phyloP scores from a whole-genome alignment of 345 rosid species.

The Eucalyptus sp. region DNA sequence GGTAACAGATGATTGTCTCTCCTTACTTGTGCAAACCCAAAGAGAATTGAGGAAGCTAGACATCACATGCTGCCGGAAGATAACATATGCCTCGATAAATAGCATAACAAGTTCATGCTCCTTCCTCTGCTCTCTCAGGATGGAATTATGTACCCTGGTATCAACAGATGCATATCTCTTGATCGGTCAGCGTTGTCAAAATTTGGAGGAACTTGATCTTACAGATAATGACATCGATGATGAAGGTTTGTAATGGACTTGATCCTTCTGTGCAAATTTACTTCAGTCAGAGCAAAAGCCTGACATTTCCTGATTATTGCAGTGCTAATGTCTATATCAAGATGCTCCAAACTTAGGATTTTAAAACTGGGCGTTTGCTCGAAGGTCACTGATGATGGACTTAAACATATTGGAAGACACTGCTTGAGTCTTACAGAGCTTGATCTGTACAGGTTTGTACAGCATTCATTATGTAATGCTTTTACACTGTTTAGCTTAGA shows the following conservation, averaged over 20 bases:
- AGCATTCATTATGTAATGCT: background rate
- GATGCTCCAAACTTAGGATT: slow-evolving; percentile 35
- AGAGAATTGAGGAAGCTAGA: slow-evolving; percentile 51
- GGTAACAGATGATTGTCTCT: slow-evolving; percentile 58
- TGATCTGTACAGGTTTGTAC: slow-evolving; percentile 47
- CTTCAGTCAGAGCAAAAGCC: background rate
- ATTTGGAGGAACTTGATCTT: slow-evolving; percentile 63
- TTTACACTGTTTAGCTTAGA: background rate
- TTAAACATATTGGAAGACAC: slow-evolving; percentile 27
- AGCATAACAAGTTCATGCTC: slow-evolving; percentile 33
- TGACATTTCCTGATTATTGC: background rate
- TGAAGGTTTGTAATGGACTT: slow-evolving; percentile 27
- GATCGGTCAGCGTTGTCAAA: slow-evolving; percentile 39
- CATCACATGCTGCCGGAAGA: slow-evolving; percentile 57
- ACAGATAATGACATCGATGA: slow-evolving; percentile 71
- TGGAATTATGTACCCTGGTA: slow-evolving; percentile 58
- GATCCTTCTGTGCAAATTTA: background rate
- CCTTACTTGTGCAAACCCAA: slow-evolving; percentile 27
- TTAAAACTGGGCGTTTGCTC: slow-evolving; percentile 56
- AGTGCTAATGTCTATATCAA: slow-evolving; percentile 44
- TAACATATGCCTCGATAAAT: slow-evolving; percentile 42
- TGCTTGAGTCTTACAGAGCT: slow-evolving; percentile 55
- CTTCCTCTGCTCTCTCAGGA: slow-evolving; percentile 36
- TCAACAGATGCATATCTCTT: slow-evolving; percentile 44
- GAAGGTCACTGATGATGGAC: slow-evolving; percentile 44